Base-by-base conservation (phyloP, 306 rosid species). In the Bauhinia variegata region DNA sequence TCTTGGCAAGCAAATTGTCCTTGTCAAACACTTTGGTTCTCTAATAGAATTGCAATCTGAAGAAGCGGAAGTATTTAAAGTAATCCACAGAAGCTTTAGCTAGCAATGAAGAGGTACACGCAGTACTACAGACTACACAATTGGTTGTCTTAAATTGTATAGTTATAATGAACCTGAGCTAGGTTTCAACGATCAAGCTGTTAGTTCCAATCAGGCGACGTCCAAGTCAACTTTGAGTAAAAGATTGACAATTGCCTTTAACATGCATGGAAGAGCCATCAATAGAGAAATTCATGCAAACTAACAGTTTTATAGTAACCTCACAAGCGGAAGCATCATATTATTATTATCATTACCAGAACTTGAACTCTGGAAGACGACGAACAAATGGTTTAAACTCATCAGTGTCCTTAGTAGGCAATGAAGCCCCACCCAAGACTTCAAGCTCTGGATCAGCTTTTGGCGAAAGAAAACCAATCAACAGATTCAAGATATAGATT, bases 361-460 rank as follows among this genome's bases (percentile, higher is more conserved):
- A 87, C 75, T 85, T 85, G 66, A 87, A 87, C 85, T 87, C 95
- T 0, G 95, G 90, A 65, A 85, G 90, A 63, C 95, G 87, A 60
- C 90, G 95, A 51, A 82, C 75, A 60, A 87, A 87, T 10, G 95
- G 95, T 68, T 64, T 85, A 63, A 87, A 87, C 79, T 87, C 95
- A 55, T 87, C 91, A 2, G 83, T 82, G 10, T 84, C 90, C 59
- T 57, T 73, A 4, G 85, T 87, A 5, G 95, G 95, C 83, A 84
- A 72, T 1, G 86, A 70, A 73, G 86, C 83, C 67, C 95, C 95
- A 6, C 80, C 95, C 57, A 72, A 73, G 37, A 59, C 77, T 66
- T 85, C 88, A 8, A 87, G 78, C 80, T 87, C 88, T 1, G 90
- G 95, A 78, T 87, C 95, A 71, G 76, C 80, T 84, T 80, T 76